These are phyloP conservation scores for Rhodotorula babjevae DNA, from an alignment of 768 basidiomycete genomes.

Conservation along the genomic window DNA sequence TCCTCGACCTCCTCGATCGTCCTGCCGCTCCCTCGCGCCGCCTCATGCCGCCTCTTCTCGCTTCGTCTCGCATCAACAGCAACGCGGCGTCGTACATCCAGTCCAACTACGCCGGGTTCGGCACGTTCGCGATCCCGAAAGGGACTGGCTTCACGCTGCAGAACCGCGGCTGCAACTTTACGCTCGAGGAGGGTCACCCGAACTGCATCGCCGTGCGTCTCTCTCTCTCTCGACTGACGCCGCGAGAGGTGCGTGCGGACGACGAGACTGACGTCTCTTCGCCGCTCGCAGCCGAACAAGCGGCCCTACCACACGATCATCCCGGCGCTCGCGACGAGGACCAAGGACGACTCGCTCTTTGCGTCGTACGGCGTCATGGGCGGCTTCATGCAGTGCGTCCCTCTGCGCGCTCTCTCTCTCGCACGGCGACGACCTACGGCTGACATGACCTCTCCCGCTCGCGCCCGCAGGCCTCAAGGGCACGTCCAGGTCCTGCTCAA, in stretches of 20 bases:
- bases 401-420: no score
- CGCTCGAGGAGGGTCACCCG: constrained; percentile 71
- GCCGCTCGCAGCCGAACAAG: constrained; percentile 8
- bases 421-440: no score
- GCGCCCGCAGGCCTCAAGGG: constrained; percentile 62
- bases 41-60: no score
- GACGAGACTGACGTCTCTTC: no score
- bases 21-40: no score
- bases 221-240: background rate
- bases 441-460: no score
- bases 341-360: constrained; percentile 54
- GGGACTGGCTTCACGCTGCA: constrained; percentile 96
- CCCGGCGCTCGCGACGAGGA: constrained; percentile 74
- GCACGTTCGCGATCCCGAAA: constrained; percentile 75
- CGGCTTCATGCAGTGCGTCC: constrained; percentile 49
- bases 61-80: constrained; percentile 32
- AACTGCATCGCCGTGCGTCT: constrained; percentile 66
- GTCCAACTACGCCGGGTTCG: constrained; percentile 63
- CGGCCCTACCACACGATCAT: constrained; percentile 48
- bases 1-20: no score
- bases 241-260: no score
- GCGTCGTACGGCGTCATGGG: constrained; percentile 58
- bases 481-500: constrained; percentile 76
- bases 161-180: constrained; percentile 83
- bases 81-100: constrained; percentile 47